A percentile compares a stretch with the other conserved stretches of the same genome.
phyloP scores from a whole-genome alignment of 768 basidiomycete genomes.

The Lactarius evosmus region DNA sequence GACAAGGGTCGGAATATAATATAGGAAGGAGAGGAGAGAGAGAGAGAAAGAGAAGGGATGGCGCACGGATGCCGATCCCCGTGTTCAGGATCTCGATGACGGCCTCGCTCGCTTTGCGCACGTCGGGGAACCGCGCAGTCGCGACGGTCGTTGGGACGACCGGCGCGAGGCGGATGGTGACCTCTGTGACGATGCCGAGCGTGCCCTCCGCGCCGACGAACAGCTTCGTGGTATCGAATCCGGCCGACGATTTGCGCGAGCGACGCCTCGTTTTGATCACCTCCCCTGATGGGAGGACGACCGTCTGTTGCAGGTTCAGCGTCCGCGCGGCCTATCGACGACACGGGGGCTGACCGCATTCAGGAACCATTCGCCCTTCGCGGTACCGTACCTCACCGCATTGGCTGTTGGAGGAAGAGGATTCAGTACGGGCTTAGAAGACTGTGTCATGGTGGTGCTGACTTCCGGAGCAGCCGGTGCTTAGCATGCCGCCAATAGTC shows the following conservation, averaged over 20 bases:
- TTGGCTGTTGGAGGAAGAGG: constrained; percentile 47
- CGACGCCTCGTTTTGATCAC: constrained; percentile 85
- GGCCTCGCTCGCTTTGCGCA: constrained; percentile 70
- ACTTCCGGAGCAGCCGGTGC: constrained; percentile 86
- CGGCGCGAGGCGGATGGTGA: constrained; percentile 78
- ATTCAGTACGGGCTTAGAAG: neutral
- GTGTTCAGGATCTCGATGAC: constrained; percentile 67
- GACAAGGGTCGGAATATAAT: too few species aligned
- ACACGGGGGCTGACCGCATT: constrained; percentile 53
- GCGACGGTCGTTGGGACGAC: constrained; percentile 80
- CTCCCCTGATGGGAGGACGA: constrained; percentile 84
- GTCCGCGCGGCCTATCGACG: too few species aligned
- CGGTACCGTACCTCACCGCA: constrained; percentile 84
- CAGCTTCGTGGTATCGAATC: constrained; percentile 80
- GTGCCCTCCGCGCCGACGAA: constrained; percentile 85
- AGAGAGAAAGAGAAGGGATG: constrained; percentile 15
- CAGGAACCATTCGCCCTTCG: constrained; percentile 87
- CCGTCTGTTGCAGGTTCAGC: constrained; percentile 50
- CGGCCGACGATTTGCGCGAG: constrained; percentile 81
- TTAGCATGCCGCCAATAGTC: constrained; percentile 83
- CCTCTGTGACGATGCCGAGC: constrained; percentile 88
- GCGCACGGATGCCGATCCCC: constrained; percentile 73
- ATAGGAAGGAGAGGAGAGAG: neutral
- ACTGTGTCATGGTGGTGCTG: constrained; percentile 29
- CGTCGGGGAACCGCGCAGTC: constrained; percentile 74